Base-by-base conservation (phyloP, 2,329 filamentous ascomycete species). In the Xylariaceae sp. region DNA sequence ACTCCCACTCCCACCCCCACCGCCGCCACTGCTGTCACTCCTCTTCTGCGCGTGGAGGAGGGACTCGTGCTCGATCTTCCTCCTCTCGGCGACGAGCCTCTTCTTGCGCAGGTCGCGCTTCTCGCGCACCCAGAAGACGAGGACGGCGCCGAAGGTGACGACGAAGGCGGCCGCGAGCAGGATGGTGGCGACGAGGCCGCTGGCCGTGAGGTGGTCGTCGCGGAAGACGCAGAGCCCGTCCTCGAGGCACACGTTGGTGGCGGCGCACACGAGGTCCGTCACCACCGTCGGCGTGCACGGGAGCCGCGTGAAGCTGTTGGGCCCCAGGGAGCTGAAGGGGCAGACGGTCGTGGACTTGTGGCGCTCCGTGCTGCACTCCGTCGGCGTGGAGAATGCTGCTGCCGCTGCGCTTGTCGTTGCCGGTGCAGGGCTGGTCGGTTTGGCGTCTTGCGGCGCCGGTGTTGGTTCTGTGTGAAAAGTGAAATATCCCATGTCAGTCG, bases 51-150 rank as follows among this genome's bases (percentile, higher is more conserved):
- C 11, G 21, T 24, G 21, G 11, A 24, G 7, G 11, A 24, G 7
- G 26, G 5, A 31, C 11, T 15, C 31, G 34, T 42, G 27, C 9
- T 35, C 36, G 8, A 13, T 8, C 35, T 68, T 69, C n/a, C 66
- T 66, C 31, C 70, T 70, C 59, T 76, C 72, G 42, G 66, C 65
- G 47, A 67, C 66, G 42, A 66, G 67, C 38, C 57, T 59, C 23
- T 66, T 56, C 32, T 62, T 60, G 55, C 64, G 66, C 51, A 72
- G 64, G 50, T 63, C 48, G 55, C 57, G 59, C 50, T 67, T 62
- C 49, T 78, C 73, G 45, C 62, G 62, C 64, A 67, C 71, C 68
- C 71, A 76, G 48, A 70, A 61, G 63, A 69, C 69, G 53, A 68
- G 65, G 40, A 78, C 57, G 46, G 59, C 49, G 33, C 52, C 57